These are phyloP conservation scores for Malassezia arunalokei DNA, from an alignment of 1,284 basidiomycete genomes.

Conservation along the genomic window DNA sequence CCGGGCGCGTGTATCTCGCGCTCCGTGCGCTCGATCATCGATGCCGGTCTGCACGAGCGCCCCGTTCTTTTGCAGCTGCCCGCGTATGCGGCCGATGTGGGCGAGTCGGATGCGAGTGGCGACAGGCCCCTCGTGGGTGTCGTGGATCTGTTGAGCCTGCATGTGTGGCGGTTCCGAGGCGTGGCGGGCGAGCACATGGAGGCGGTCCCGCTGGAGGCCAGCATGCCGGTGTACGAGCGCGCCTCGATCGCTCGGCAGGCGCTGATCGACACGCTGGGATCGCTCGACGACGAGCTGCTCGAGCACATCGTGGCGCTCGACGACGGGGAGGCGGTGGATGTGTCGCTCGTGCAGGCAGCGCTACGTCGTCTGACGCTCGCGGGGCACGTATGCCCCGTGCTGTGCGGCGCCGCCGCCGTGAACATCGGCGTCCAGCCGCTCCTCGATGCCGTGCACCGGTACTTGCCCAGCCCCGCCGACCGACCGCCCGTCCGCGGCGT, in stretches of 20 bases:
- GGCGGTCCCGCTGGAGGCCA: constrained; percentile 9
- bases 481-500: constrained; percentile 16
- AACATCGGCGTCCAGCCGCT: constrained; percentile 69
- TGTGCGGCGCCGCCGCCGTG: constrained; percentile 70
- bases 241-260: constrained; percentile 58
- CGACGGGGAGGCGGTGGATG: constrained; percentile 47
- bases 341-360: constrained; percentile 52
- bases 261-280: constrained; percentile 64
- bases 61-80: constrained; percentile 67
- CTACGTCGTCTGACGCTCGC: constrained; percentile 59
- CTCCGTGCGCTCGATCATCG: constrained; percentile 59
- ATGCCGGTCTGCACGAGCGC: constrained; percentile 59
- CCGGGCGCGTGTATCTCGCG: constrained; percentile 64
- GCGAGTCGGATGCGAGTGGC: constrained; percentile 53
- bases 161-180: constrained; percentile 24
- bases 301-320: constrained; percentile 54
- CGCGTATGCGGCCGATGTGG: constrained; percentile 56
- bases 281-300: constrained; percentile 67
- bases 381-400: constrained; percentile 61
- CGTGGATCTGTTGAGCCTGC: constrained; percentile 32
- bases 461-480: constrained; percentile 61
- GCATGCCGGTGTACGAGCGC: constrained; percentile 53
- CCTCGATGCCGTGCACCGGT: constrained; percentile 66
- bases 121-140: constrained; percentile 59
- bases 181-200: constrained; percentile 29